phyloP scores from a whole-genome alignment of 768 basidiomycete species.

The Naganishia randhawae region DNA sequence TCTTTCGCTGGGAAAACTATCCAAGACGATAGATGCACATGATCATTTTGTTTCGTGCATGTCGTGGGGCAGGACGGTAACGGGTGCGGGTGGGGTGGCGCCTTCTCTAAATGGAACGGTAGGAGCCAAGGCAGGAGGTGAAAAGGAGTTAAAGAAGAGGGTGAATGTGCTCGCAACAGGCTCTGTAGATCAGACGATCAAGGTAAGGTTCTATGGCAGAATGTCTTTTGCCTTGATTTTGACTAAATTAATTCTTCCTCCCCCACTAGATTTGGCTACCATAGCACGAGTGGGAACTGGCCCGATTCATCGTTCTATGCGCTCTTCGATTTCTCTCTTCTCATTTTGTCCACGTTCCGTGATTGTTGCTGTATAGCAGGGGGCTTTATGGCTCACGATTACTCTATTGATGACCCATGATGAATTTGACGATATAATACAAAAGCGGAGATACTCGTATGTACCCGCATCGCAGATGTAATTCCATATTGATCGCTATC shows the following conservation, averaged over 20 bases:
- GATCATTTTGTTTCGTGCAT: constrained; percentile 76
- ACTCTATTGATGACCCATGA: neutral
- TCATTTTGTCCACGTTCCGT: neutral
- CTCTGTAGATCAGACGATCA: constrained; percentile 55
- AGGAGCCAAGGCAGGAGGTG: constrained; percentile 26
- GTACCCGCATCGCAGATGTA: neutral
- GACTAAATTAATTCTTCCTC: neutral
- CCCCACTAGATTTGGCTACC: constrained; percentile 6
- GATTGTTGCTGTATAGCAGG: neutral
- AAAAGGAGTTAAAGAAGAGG: constrained; percentile 42
- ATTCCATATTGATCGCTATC: neutral
- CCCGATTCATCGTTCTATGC: neutral
- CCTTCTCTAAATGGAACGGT: neutral
- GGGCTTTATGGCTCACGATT: neutral
- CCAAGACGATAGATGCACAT: constrained; percentile 83
- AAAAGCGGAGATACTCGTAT: neutral
- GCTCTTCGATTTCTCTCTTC: constrained; percentile 14
- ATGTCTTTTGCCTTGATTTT: neutral
- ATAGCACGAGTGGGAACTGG: neutral
- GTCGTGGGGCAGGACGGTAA: constrained; percentile 65
- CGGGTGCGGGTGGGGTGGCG: constrained; percentile 40
- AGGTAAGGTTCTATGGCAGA: constrained; percentile 41
- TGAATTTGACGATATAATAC: neutral
- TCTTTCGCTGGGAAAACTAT: constrained; percentile 70
- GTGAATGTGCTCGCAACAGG: constrained; percentile 57